A percentile compares a stretch with the other conserved stretches of the same genome.
Evolutionary conservation across 495 filamentous ascomycete genomes (phyloP).

Genomic region (Xylaria acuta): DNA sequence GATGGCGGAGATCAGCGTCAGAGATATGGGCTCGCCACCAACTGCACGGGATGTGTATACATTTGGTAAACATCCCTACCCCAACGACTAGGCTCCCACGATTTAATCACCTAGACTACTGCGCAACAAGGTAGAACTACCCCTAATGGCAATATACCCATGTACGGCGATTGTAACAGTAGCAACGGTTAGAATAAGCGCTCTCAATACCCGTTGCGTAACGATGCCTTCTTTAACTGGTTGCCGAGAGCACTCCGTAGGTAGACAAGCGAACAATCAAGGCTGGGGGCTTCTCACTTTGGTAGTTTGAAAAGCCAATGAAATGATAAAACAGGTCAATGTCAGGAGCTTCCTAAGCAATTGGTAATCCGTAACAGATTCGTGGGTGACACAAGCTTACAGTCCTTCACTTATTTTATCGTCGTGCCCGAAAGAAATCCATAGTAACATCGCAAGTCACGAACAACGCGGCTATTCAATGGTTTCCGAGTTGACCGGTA

Average conservation of each 20-base stretch:
- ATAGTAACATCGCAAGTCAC: neutral
- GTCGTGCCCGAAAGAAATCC: neutral
- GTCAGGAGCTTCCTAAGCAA: neutral
- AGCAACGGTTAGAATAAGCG: neutral
- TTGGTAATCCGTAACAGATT: conserved; percentile 1
- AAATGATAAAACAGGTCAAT: neutral
- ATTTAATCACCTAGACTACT: neutral
- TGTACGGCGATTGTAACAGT: neutral
- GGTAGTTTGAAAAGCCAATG: neutral
- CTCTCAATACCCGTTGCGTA: neutral
- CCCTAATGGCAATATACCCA: neutral
- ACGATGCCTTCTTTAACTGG: neutral
- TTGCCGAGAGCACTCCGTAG: neutral
- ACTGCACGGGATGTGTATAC: neutral
- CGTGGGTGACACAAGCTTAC: neutral
- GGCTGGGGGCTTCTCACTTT: neutral
- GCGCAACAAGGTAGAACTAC: neutral
- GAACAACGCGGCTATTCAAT: neutral
- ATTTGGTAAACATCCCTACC: neutral
- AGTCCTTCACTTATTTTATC: neutral
- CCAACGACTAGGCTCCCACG: neutral
- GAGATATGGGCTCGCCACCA: conserved; percentile 3
- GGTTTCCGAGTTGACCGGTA: neutral
- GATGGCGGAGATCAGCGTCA: neutral
- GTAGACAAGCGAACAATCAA: neutral